These are phyloP conservation scores for Fusarium graminum DNA, from an alignment of 2,329 filamentous ascomycete species.

Conservation along the genomic window DNA sequence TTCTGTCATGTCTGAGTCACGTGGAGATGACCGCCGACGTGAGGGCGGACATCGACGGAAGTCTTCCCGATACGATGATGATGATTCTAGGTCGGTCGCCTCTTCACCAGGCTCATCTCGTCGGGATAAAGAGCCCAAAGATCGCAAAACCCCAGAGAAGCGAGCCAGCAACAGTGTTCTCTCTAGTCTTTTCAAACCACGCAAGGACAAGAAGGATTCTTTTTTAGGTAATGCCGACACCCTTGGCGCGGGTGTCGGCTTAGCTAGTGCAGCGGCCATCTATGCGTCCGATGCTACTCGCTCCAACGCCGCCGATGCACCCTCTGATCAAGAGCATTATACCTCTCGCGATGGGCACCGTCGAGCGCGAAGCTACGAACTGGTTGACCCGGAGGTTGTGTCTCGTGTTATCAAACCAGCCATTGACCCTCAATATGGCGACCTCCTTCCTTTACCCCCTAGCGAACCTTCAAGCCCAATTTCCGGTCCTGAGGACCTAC, in stretches of 20 bases:
- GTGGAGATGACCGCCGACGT: conserved; percentile 50
- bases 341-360: conserved; percentile 42
- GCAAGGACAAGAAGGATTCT: conserved; percentile 65
- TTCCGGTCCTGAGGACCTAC: conserved; percentile 57
- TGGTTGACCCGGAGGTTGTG: conserved; percentile 69
- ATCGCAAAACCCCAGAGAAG: conserved; percentile 55
- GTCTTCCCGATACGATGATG: conserved; percentile 58
- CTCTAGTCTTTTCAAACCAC: conserved; percentile 63
- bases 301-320: conserved; percentile 62
- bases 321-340: conserved; percentile 55
- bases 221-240: conserved; percentile 81
- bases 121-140: conserved; percentile 51
- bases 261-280: conserved; percentile 64
- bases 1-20: conserved; percentile 64
- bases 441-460: conserved; percentile 73
- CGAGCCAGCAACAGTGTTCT: conserved; percentile 60
- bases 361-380: conserved; percentile 51
- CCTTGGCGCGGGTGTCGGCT: conserved; percentile 77
- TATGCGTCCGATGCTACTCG: conserved; percentile 57
- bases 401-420: conserved; percentile 71
- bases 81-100: conserved; percentile 63
- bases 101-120: conserved; percentile 52
- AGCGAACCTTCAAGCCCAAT: conserved; percentile 67
- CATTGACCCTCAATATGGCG: conserved; percentile 75
- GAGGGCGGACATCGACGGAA: conserved; percentile 53